A percentile compares a stretch with the other conserved stretches of the same genome.
Evolutionary conservation across 2,329 filamentous ascomycete species (phyloP).

Genomic region (Sporothrix curviconia): DNA sequence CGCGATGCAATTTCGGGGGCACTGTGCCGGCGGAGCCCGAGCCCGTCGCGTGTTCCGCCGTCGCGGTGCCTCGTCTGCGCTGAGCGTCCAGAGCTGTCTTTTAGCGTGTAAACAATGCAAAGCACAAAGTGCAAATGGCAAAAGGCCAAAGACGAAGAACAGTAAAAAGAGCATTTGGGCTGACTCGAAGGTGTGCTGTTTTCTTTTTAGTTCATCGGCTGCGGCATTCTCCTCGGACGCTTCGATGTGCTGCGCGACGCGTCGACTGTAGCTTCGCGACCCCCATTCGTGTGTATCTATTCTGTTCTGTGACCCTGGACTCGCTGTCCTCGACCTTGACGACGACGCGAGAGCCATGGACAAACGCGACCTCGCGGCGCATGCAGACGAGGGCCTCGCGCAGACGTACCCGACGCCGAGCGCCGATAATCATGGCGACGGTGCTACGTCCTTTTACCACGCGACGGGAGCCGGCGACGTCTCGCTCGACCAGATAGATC

Average conservation of each 20-base stretch:
- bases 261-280: not conserved
- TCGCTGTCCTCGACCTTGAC: too few relatives aligned
- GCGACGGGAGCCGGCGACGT: slow-evolving; percentile 12
- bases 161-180: too few relatives aligned
- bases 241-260: not conserved
- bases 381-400: slow-evolving; percentile 31
- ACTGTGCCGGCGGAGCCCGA: too few relatives aligned
- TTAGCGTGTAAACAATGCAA: too few relatives aligned
- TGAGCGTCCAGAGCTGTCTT: too few relatives aligned
- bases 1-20: not conserved
- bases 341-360: too few relatives aligned
- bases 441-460: slow-evolving; percentile 37
- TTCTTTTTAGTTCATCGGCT: not conserved
- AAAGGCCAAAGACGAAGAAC: too few relatives aligned
- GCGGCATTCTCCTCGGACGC: not conserved
- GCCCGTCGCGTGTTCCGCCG: not conserved
- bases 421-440: slow-evolving; percentile 39
- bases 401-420: slow-evolving; percentile 41
- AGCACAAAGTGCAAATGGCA: too few relatives aligned
- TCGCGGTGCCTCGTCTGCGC: not conserved
- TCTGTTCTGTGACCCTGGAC: too few relatives aligned
- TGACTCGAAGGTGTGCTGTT: too few relatives aligned
- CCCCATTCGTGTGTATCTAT: not conserved
- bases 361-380: slow-evolving; percentile 29
- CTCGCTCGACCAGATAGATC: slow-evolving; percentile 26